These are phyloP conservation scores for Cairneyella variabilis DNA, from an alignment of 495 filamentous ascomycete species.

Conservation along the genomic window DNA sequence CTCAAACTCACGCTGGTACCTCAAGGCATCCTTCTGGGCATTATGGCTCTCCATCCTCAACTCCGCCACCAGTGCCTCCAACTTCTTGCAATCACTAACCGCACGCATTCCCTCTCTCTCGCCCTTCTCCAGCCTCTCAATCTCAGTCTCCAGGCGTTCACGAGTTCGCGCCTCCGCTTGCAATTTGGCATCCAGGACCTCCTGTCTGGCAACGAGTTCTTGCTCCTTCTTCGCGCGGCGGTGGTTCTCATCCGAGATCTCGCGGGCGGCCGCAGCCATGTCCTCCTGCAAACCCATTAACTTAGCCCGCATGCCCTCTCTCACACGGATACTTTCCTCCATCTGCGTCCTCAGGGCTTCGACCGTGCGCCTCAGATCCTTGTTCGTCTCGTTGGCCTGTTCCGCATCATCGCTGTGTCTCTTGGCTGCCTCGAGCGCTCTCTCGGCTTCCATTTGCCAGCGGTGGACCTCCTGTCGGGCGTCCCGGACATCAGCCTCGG, in stretches of 20 bases:
- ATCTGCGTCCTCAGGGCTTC: constrained; percentile 50
- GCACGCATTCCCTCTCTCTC: constrained; percentile 64
- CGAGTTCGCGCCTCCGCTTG: constrained; percentile 73
- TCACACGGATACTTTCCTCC: constrained; percentile 75
- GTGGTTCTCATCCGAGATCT: constrained; percentile 78
- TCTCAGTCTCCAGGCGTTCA: constrained; percentile 74
- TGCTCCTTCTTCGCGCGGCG: constrained; percentile 69
- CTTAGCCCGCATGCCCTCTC: constrained; percentile 73
- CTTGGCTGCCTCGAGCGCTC: constrained; percentile 24
- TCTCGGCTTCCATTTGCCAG: constrained; percentile 42
- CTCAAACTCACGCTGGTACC: constrained; percentile 77
- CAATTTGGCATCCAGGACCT: constrained; percentile 73
- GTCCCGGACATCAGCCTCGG: constrained; percentile 46
- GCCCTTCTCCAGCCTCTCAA: constrained; percentile 69
- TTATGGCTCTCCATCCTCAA: constrained; percentile 67
- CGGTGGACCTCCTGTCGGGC: constrained; percentile 42
- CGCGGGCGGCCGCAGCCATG: constrained; percentile 69
- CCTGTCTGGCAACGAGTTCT: constrained; percentile 66
- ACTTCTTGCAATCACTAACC: constrained; percentile 52
- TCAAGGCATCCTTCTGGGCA: constrained; percentile 58
- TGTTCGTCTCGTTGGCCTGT: constrained; percentile 50
- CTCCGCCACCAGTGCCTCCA: constrained; percentile 61
- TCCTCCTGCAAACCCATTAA: constrained; percentile 80
- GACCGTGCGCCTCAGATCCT: constrained; percentile 31
- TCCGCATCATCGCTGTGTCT: constrained; percentile 39